A percentile compares a stretch with the other conserved stretches of the same genome.
These are phyloP conservation scores for Prunus mira DNA, from an alignment of 306 rosid genomes.

Conservation along the genomic window DNA sequence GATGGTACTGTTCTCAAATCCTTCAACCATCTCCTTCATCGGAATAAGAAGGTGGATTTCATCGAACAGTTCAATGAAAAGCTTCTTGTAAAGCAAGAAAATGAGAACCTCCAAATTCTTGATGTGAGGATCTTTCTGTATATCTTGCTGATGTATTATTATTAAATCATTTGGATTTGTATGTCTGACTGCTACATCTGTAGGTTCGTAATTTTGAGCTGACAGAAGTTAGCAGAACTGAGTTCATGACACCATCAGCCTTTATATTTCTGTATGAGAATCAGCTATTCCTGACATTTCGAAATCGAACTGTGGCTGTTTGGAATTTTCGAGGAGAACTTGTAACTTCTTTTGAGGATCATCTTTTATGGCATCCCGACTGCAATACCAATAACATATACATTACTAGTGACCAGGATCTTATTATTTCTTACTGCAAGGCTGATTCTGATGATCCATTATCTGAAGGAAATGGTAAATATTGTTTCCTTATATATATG, in stretches of 20 bases:
- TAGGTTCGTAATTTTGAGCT: constrained; percentile 77
- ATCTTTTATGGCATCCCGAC: constrained; percentile 94
- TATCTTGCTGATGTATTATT: constrained; percentile 3
- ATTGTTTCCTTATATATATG: background rate
- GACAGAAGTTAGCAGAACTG: constrained; percentile 68
- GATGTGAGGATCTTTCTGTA: constrained; percentile 54
- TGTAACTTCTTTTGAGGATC: constrained; percentile 92
- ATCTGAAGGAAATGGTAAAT: constrained; percentile 77
- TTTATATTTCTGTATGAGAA: constrained; percentile 88
- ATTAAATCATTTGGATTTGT: constrained; percentile 9
- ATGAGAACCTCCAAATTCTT: constrained; percentile 93
- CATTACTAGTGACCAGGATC: constrained; percentile 93
- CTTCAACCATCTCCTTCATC: constrained; percentile 82
- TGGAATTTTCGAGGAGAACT: constrained; percentile 98
- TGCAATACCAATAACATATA: constrained; percentile 91
- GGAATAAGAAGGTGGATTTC: constrained; percentile 91
- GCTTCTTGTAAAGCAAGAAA: constrained; percentile 96
- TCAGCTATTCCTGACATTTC: constrained; percentile 81
- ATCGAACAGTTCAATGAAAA: constrained; percentile 97
- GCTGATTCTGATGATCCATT: constrained; percentile 79
- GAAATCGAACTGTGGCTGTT: constrained; percentile 82
- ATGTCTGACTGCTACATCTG: constrained; percentile 29
- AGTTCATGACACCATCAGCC: constrained; percentile 94
- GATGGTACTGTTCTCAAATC: constrained; percentile 92
- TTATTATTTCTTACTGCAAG: constrained; percentile 90